These are phyloP conservation scores for Suhomyces taliae DNA, from an alignment of 1,139 yeast species.

Conservation along the genomic window DNA sequence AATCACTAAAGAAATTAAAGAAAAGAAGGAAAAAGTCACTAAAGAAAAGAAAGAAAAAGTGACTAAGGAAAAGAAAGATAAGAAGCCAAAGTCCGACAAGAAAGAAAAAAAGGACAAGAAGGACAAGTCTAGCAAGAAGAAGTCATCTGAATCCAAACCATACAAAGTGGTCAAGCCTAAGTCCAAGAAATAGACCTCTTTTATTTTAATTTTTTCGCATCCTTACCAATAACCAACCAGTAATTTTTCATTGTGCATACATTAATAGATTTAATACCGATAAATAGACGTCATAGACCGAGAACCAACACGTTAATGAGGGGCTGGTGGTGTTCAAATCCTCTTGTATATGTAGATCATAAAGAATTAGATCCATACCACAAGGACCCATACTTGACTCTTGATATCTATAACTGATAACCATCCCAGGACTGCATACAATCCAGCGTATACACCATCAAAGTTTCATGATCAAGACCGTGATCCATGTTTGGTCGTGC, in stretches of 20 bases:
- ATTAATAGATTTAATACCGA: no score
- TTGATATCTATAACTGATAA: no score
- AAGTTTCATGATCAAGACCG: not conserved
- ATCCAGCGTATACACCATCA: not conserved
- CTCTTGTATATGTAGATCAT: no score
- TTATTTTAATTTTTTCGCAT: no score
- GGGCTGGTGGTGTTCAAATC: no score
- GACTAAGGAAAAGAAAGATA: constrained; percentile 14
- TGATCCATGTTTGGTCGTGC: not conserved
- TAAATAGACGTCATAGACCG: no score
- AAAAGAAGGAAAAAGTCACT: constrained; percentile 6
- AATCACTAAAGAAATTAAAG: constrained; percentile 7
- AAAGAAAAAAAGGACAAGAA: constrained; percentile 10
- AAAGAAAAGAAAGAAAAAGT: constrained; percentile 8
- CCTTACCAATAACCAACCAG: no score
- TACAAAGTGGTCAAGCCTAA: constrained; percentile 2
- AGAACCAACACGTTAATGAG: no score
- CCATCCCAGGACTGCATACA: not conserved
- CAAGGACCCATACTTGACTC: no score
- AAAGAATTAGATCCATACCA: no score
- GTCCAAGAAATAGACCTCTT: not conserved
- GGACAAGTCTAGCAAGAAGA: constrained; percentile 7
- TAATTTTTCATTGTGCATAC: no score
- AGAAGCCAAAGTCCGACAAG: constrained; percentile 10
- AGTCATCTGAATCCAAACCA: constrained; percentile 4